phyloP scores from a whole-genome alignment of 2,329 filamentous ascomycete genomes.

The Ceratocystis destructans region DNA sequence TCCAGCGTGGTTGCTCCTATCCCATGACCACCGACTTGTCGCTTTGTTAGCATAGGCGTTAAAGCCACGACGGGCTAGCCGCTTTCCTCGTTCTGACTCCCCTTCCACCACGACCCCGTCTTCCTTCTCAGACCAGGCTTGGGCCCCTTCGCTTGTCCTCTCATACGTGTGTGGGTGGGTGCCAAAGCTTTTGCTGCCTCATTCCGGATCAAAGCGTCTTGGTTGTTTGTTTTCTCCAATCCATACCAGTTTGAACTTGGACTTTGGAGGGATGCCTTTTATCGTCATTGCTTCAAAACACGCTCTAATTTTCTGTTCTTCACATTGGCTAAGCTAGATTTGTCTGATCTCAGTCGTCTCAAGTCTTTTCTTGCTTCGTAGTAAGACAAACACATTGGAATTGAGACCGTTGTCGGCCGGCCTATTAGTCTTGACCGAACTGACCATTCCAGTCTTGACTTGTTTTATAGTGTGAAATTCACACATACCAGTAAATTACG shows the following conservation, averaged over 20 bases:
- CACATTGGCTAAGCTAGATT: not conserved
- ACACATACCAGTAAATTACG: not conserved
- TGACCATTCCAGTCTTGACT: not conserved
- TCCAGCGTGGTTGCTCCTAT: not conserved
- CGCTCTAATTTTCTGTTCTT: too few species aligned
- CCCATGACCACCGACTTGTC: not conserved
- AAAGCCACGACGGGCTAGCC: not conserved
- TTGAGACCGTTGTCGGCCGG: not conserved
- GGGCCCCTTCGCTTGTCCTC: not conserved
- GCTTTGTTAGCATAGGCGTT: not conserved
- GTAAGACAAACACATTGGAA: not conserved
- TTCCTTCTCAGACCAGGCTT: not conserved
- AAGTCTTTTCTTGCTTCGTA: not conserved
- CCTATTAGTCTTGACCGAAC: not conserved
- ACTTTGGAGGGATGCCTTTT: too few species aligned
- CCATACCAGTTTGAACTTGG: too few species aligned
- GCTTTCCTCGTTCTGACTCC: not conserved
- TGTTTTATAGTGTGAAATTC: not conserved
- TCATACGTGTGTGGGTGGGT: not conserved
- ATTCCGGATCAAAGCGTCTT: not conserved
- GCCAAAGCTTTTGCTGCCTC: not conserved
- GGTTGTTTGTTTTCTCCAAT: not conserved
- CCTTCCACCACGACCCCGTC: not conserved
- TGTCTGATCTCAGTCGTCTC: not conserved
- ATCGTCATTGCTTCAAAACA: too few species aligned